Base-by-base conservation (phyloP, 257 asterid species). In the Eucommia ulmoides region DNA sequence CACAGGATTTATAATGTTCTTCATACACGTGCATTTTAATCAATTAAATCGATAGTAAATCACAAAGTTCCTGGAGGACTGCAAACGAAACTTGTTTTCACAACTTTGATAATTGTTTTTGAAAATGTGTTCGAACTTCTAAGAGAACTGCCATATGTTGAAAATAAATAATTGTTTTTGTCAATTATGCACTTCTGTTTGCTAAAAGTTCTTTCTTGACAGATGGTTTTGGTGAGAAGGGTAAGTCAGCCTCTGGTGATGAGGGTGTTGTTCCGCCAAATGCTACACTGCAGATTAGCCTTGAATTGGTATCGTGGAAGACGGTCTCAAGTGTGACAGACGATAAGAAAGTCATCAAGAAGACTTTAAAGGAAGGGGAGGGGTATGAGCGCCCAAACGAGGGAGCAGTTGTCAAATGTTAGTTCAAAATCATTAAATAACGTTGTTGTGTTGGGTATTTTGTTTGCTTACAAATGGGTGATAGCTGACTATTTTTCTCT, bases 151-250 rank as follows among this genome's bases (percentile, higher is more conserved):
- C 44, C 11, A 35, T 35, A 15, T 35, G 44, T 10, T 26, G 44
- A 35, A 35, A 1, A 10, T 26, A 35, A 11, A 10, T 35, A 2
- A 15, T 35, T 35, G 11, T 1, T 4, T 42, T 15, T 3, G 20
- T 18, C 15, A 1, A 16, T 5, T 42, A 16, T n/a, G 8, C 15
- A 5, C 15, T 10, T n/a, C n/a, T n/a, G n/a, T n/a, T n/a, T n/a
- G n/a, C n/a, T n/a, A n/a, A n/a, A n/a, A n/a, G n/a, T n/a, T n/a
- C n/a, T n/a, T n/a, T n/a, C n/a, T n/a, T n/a, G n/a, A n/a, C 65
- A 78, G 87, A 78, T 53, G 88, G 88, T 12, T 79, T 75, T 66
- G 83, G 80, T 16, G 80, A 75, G 59, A 75, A 72, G 63, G 83
- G 83, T 19, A 78, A 49, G 42, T 70, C 69, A 1, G 74, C 80